Evolutionary conservation across 108 stramenopile species (phyloP), one percentile per base, ranked within the genome.

Genomic region (Cylindrotheca fusiformis): DNA sequence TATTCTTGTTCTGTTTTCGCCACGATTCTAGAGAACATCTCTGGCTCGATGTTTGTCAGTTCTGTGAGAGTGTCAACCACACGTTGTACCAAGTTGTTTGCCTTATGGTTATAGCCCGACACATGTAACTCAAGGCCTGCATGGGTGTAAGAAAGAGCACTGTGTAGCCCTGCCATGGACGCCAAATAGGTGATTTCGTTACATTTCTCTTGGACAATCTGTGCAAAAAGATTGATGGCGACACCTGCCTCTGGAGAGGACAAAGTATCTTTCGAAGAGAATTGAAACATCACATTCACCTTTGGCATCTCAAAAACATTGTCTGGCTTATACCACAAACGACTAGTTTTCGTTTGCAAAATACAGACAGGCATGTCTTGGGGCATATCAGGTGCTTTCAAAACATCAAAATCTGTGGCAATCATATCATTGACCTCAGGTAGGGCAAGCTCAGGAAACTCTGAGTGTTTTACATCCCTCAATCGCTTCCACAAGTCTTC

Each of bases 21-120:
- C n/a, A 63, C 55, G 4, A 91, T 49, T 1, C 90, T 77, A 45
- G 77, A 69, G 60, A 85, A 91, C 24, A 91, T 30, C 21, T 68
- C 68, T 18, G 69, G 29, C 22, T 72, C 44, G 1, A 48, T 47
- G 21, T 56, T 44, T 4, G 57, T 5, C 4, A 65, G 19, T 2
- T 31, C 25, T 1, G 28, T 52, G 44, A 60, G 46, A 4, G 67
- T 58, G 36, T 80, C 68, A 32, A 95, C 50, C 19, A 87, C 48
- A 0, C 72, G 67, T 54, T 81, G 68, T 20, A 90, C 70, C 52
- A 93, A 72, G 6, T 75, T 61, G 49, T 59, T 56, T 19, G 83
- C 75, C 66, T 95, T 96, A 71, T 96, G 91, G 53, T 72, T 72
- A 76, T 89, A 96, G 2, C 95, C 95, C 17, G 69, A 63, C 5